A percentile compares a stretch with the other conserved stretches of the same genome.
Evolutionary conservation across 805 yeast genomes (phyloP).

Genomic region (Henningerozyma blattae): DNA sequence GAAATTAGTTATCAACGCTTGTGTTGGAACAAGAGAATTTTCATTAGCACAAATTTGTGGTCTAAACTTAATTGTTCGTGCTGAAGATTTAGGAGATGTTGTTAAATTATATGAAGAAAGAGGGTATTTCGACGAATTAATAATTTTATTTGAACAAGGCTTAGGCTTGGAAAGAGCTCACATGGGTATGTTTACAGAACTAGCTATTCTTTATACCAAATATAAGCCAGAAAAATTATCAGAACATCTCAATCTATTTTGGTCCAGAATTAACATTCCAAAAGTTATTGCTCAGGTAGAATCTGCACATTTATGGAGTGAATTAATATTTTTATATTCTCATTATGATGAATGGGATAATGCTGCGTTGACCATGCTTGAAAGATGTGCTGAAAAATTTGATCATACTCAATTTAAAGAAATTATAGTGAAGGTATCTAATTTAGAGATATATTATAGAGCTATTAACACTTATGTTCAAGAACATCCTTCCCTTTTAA

Average conservation of each 20-base stretch:
- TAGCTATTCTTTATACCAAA: slow-evolving; percentile 82
- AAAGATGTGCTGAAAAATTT: slow-evolving; percentile 81
- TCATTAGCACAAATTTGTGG: slow-evolving; percentile 98
- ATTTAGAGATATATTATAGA: slow-evolving; percentile 92
- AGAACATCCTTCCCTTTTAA: slow-evolving; percentile 83
- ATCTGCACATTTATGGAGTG: slow-evolving; percentile 91
- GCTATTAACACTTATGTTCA: slow-evolving; percentile 90
- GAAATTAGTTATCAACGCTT: slow-evolving; percentile 96
- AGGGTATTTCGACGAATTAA: slow-evolving; percentile 87
- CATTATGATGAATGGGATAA: slow-evolving; percentile 99
- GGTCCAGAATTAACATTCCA: slow-evolving; percentile 97
- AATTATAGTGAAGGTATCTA: slow-evolving; percentile 85
- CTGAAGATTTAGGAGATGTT: slow-evolving; percentile 87
- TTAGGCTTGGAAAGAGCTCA: slow-evolving; percentile 96
- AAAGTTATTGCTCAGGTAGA: slow-evolving; percentile 92
- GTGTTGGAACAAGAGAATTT: slow-evolving; percentile 90
- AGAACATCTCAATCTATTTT: slow-evolving; percentile 94
- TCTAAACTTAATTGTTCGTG: slow-evolving; percentile 89
- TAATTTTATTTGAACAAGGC: slow-evolving; percentile 89
- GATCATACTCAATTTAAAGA: slow-evolving; percentile 94
- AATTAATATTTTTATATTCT: slow-evolving; percentile 87
- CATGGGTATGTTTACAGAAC: slow-evolving; percentile 98
- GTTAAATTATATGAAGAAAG: slow-evolving; percentile 77
- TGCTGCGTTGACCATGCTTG: slow-evolving; percentile 96
- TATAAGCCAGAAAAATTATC: slow-evolving; percentile 81